Evolutionary conservation across 768 basidiomycete genomes (phyloP), one percentile per base, ranked within the genome.

Genomic region (Pleurotus giganteus): DNA sequence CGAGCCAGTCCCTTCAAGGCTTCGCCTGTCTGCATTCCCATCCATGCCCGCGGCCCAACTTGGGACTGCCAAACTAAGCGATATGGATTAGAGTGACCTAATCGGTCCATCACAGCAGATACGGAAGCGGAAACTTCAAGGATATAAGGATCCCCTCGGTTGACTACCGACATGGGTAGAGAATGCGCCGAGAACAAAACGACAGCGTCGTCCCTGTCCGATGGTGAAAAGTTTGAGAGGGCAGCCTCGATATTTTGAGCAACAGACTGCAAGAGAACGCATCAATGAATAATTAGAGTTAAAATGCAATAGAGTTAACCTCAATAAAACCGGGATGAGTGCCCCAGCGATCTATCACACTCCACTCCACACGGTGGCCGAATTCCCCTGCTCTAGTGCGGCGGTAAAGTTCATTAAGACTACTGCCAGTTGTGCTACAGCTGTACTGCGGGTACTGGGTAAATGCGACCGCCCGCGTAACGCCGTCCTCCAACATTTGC

Each of bases 371-470:
- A 61, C 72, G 74, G 45, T 77, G 76, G 47, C 79, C 87, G 60
- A 77, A 71, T 51, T 82, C 86, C 26, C 86, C 87, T 32, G 75
- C 72, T 63, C 77, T 82, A 49, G 83, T 82, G 63, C 71, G 74
- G 66, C 88, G 75, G 63, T 82, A 95, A 24, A 99, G 72, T 68
- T 99, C 97, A 64, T 98, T 99, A 65, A 99, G 66, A 68, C 92
- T 95, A 73, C 94, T 97, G 47, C 97, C 97, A 0, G 97, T 98
- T 9, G 97, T 99, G 58, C 92, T 95, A 71, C 97, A 99, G 65
- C 89, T 91, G 71, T 99, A 99, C 69, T 99, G 97, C 1, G 97
- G 97, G 69, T 99, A 99, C 71, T 99, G 97, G 2, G 92, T 92
- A 74, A 99, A 99, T 17, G 95, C 97, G 24, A 99, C 76, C 0